Base-by-base conservation (phyloP, 1,284 basidiomycete species). In the Paramarasmius palmivorus region DNA sequence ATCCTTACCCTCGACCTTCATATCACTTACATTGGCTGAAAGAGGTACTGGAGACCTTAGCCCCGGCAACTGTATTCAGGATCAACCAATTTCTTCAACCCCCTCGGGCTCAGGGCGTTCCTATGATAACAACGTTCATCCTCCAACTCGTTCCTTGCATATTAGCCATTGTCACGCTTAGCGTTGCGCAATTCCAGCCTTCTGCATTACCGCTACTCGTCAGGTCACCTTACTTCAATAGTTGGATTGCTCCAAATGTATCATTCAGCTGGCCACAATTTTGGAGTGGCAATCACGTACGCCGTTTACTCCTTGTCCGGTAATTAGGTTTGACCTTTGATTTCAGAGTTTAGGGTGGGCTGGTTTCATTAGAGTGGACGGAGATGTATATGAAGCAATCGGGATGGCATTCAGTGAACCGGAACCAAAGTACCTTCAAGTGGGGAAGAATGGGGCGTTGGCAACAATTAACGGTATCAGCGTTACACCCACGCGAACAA, bases 171-270 rank as follows among this genome's bases (percentile, higher is more conserved):
- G 15, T 32, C 15, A n/a, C 29, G 15, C n/a, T 32, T 6, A 29
- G 17, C 25, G 17, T 8, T 26, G 25, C 25, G 44, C 48, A 52
- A 29, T 57, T 53, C 25, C 41, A 20, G 22, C 57, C 57, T n/a
- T 26, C 54, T 7, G 45, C 26, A 48, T 56, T 54, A 35, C 69
- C 67, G 5, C 63, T 73, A n/a, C 67, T 69, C 19, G 65, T 73
- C n/a, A 65, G 69, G 4, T 68, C 71, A 5, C 72, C 73, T 4
- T 72, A 72, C 53, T 61, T 73, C 36, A 70, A 66, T 47, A 56
- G 59, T 12, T 74, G 73, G 71, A 54, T 71, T 2, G 44, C 25
- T n/a, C 23, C 29, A 7, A 46, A 5, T 26, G 20, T 26, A 46
- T n/a, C 25, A 46, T 5, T 26, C 14, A 29, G 6, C 12, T 23